Evolutionary conservation across 495 filamentous ascomycete species (phyloP).

Genomic region (Talaromyces trachyspermus): DNA sequence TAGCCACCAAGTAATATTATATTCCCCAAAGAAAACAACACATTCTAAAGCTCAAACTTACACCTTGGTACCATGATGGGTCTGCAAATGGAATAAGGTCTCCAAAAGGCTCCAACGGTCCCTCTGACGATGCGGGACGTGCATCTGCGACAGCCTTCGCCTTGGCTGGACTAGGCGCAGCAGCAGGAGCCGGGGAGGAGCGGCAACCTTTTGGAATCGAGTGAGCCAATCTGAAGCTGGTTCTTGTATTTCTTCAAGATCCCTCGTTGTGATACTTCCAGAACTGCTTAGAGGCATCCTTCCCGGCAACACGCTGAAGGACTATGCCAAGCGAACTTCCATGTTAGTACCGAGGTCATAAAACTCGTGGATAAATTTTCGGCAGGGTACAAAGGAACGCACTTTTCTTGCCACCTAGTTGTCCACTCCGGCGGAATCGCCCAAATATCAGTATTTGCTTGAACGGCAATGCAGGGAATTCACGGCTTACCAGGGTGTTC

Average conservation of each 20-base stretch:
- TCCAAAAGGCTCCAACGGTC: constrained; percentile 77
- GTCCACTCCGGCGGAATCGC: no score
- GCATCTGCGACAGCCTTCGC: constrained; percentile 42
- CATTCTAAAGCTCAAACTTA: no score
- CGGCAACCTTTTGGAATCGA: constrained; percentile 73
- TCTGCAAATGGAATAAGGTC: constrained; percentile 86
- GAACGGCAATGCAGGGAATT: no score
- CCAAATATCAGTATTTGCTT: no score
- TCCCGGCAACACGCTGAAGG: constrained; percentile 85
- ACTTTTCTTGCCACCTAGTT: constrained; percentile 91
- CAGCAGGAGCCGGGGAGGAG: constrained; percentile 41
- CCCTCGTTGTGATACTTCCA: constrained; percentile 99
- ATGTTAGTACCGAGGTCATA: no score
- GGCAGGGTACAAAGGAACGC: constrained; percentile 27
- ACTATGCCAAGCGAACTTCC: constrained; percentile 37
- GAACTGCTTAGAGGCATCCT: constrained; percentile 96
- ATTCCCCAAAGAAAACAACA: constrained; percentile 28
- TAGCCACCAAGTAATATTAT: constrained; percentile 2
- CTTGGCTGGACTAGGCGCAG: constrained; percentile 45
- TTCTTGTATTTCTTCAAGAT: constrained; percentile 94
- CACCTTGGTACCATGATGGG: constrained; percentile 92
- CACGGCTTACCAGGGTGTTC: constrained; percentile 70
- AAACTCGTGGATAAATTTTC: no score
- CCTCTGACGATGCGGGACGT: constrained; percentile 41
- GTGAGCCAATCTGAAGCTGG: constrained; percentile 79